Evolutionary conservation across 345 rosid species (phyloP).

Genomic region (Brassica napus): DNA sequence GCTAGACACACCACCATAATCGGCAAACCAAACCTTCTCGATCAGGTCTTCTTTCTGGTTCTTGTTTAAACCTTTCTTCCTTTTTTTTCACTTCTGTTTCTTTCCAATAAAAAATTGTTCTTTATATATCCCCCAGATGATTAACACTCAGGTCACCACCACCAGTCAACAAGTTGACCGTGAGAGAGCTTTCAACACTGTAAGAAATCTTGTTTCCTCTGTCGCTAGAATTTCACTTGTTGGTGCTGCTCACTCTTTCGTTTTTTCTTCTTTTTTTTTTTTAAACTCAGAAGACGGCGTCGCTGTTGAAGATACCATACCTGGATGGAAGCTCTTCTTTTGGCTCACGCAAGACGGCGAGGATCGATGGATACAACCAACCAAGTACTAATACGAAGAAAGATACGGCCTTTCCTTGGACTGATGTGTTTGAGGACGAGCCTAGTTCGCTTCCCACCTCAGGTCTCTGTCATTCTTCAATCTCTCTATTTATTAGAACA

Average conservation of each 20-base stretch:
- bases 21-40: constrained; percentile 54
- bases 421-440: constrained; percentile 61
- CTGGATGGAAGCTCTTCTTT: constrained; percentile 74
- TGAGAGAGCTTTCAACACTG: constrained; percentile 79
- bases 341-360: constrained; percentile 83
- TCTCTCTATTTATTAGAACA: too few relatives aligned
- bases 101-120: too few relatives aligned
- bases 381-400: constrained; percentile 49
- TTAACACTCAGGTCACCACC: constrained; percentile 78
- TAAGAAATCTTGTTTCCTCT: constrained; percentile 38
- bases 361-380: constrained; percentile 63
- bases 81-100: too few relatives aligned
- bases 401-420: constrained; percentile 68
- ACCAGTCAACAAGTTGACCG: constrained; percentile 76
- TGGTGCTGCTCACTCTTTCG: not conserved
- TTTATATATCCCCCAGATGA: constrained; percentile 45
- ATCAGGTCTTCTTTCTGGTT: constrained; percentile 45
- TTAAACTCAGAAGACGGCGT: constrained; percentile 56
- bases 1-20: constrained; percentile 59
- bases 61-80: too few relatives aligned
- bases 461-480: constrained; percentile 37
- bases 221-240: not conserved
- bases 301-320: constrained; percentile 82
- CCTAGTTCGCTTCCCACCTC: constrained; percentile 30
- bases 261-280: not conserved